Evolutionary conservation across 2,329 filamentous ascomycete species (phyloP), one percentile per base, ranked within the genome.

Genomic region (Botryosphaeria dothidea): DNA sequence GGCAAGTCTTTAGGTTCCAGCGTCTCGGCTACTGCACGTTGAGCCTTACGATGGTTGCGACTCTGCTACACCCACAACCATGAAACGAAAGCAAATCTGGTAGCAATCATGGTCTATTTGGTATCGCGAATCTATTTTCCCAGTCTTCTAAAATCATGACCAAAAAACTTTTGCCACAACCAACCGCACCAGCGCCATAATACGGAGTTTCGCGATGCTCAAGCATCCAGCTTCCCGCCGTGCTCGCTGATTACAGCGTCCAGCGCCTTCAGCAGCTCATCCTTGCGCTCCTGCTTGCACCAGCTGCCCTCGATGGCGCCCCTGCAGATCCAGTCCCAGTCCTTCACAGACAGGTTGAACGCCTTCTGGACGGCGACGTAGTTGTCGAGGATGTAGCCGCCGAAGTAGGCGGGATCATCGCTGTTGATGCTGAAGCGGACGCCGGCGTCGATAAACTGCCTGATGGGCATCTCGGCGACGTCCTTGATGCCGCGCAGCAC

Each of bases 391-490:
- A 93, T 86, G 75, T 92, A 92, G 0, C 86, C 88, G 3, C 90
- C 89, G 78, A 93, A 93, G 72, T 92, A 92, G 11, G 88, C 89
- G 66, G 89, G 89, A 72, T 92, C 89, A 72, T 92, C 90, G 69
- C 87, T 90, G 76, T 92, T 92, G 74, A 92, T 86, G 64, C 86
- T 90, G 75, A 92, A 92, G 67, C 79, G 82, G 43, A 92, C 86
- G 0, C 88, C 86, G 5, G 79, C 79, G 45, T 90, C 84, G 21
- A 92, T 75, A 69, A 91, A 89, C 61, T 78, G 79, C 15, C 87
- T 81, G 66, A 92, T 83, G 0, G 90, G 89, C 36, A 89, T 79
- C 60, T 88, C 79, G 21, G 78, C 74, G 23, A 90, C 79, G 29
- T 76, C 75, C 56, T 78, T 69, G 1, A 88, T 84, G 68, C 83